A percentile compares a stretch with the other conserved stretches of the same genome.
phyloP scores from a whole-genome alignment of 192 early-diverging fungal species.

The Coemansia sp. region DNA sequence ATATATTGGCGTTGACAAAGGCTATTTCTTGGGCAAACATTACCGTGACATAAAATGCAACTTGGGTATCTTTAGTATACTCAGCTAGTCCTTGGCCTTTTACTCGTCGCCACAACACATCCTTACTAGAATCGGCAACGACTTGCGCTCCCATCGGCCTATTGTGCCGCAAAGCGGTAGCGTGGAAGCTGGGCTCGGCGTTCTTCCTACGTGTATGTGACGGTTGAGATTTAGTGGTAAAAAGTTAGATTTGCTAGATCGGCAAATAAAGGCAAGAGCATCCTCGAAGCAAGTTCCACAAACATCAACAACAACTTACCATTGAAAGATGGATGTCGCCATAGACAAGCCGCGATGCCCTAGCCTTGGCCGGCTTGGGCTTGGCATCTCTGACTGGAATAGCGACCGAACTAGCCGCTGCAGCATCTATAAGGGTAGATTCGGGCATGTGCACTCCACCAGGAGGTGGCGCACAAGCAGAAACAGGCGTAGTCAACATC shows the following conservation, averaged over 20 bases:
- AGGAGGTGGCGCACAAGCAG: slow-evolving; percentile 12
- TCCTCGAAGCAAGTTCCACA: not conserved
- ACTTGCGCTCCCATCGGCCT: not conserved
- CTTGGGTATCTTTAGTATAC: not conserved
- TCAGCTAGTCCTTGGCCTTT: not conserved
- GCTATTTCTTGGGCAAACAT: not conserved
- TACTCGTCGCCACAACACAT: not conserved
- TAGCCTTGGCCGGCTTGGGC: slow-evolving; percentile 13
- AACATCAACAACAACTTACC: slow-evolving; percentile 30
- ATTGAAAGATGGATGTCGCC: slow-evolving; percentile 27
- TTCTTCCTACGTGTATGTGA: slow-evolving; percentile 32
- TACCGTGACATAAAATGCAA: too few relatives aligned
- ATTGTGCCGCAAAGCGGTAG: slow-evolving; percentile 16
- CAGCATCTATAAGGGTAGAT: slow-evolving; percentile 1
- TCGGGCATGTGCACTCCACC: slow-evolving; percentile 1
- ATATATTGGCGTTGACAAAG: not conserved
- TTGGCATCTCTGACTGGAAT: slow-evolving; percentile 7
- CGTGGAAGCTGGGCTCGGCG: slow-evolving; percentile 32
- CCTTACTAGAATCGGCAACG: not conserved
- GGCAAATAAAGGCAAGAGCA: not conserved
- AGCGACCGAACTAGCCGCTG: not conserved
- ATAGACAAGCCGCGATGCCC: slow-evolving; percentile 38
- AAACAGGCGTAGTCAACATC: slow-evolving; percentile 20
- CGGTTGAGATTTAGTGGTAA: not conserved
- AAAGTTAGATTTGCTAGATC: not conserved